Evolutionary conservation across 148 eudicot genomes (phyloP).

Genomic region (Rhododendron mucronatum): DNA sequence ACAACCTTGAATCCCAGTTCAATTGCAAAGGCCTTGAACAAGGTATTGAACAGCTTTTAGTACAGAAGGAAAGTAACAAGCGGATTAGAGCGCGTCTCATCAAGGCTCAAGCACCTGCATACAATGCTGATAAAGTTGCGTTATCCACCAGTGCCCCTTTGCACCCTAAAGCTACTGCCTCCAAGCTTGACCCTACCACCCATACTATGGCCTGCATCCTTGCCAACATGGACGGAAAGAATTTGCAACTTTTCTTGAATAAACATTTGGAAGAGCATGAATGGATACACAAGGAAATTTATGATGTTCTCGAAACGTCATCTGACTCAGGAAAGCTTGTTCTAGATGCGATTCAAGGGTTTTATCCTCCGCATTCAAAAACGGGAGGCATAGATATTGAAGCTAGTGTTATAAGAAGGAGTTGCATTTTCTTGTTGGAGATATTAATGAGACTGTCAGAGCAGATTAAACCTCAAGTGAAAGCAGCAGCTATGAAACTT

Average conservation of each 20-base stretch:
- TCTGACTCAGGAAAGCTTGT: conserved; percentile 19
- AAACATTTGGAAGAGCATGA: conserved; percentile 17
- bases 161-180: neutral
- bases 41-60: conserved; percentile 15
- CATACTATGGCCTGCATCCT: neutral
- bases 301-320: conserved; percentile 8
- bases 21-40: conserved; percentile 16
- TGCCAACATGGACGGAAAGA: conserved; percentile 20
- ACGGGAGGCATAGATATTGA: neutral
- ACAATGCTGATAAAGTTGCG: neutral
- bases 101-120: neutral
- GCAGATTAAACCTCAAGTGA: conserved; percentile 8
- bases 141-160: neutral
- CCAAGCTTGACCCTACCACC: neutral
- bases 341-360: conserved; percentile 12
- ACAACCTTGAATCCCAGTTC: conserved; percentile 24
- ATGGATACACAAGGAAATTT: conserved; percentile 7
- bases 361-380: conserved; percentile 10
- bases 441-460: conserved; percentile 7
- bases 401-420: neutral
- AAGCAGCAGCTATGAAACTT: conserved; percentile 9
- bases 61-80: neutral
- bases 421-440: conserved; percentile 21
- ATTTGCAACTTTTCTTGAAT: conserved; percentile 14
- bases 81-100: neutral